Evolutionary conservation across 306 rosid genomes (phyloP), one percentile per base, ranked within the genome.

Genomic region (Dryas alaskensis): DNA sequence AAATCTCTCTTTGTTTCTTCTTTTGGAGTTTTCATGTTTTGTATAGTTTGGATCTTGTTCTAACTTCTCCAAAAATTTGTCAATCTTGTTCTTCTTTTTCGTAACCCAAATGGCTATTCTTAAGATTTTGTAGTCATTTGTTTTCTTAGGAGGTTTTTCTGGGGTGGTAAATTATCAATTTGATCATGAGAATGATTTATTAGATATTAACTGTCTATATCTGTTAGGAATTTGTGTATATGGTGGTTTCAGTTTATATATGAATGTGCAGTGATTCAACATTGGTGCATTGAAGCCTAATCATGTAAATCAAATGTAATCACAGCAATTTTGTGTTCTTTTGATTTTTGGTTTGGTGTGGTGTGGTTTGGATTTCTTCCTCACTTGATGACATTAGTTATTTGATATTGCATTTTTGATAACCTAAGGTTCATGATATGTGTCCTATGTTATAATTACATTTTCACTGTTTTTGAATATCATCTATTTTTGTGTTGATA

Each of bases 11-110:
- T 62, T 54, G 12, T 45, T 31, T 8, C 9, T 65, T 53, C 42
- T 6, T 48, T 60, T 60, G 7, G 2, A 57, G 10, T 67, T 19
- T 73, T 60, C 67, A 13, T 16, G 39, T 42, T 84, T 60, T 45
- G 37, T 54, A 53, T 43, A 58, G 70, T 81, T 71, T 14, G 64
- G 70, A 61, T 53, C 10, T 8, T 40, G 49, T 25, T 14, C 0
- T 17, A 31, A 4, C 55, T 16, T 43, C 58, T 75, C 58, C 50
- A 2, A 31, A 2, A 65, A 8, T 27, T 62, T 46, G 44, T 43
- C 37, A 22, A 44, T 74, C 67, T 48, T 73, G 44, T 22, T 57
- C 46, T 42, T 67, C 48, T 11, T 17, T 17, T 7, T 44, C 4
- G 27, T 31, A 59, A 40, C 31, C 62, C 48, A 69, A 69, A 19